These are phyloP conservation scores for Asclepias syriaca DNA, from an alignment of 257 asterid species.

Conservation along the genomic window DNA sequence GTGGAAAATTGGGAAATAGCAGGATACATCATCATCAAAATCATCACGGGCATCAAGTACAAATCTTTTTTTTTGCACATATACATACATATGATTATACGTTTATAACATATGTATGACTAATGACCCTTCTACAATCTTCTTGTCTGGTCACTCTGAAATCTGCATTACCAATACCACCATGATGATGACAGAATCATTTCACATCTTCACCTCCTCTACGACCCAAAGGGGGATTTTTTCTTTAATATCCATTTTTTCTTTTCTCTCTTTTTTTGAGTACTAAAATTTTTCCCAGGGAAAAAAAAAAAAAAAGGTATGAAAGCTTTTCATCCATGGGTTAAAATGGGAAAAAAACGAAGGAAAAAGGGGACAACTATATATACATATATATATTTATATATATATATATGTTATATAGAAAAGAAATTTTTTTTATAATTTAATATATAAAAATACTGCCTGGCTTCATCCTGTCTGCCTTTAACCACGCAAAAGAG, in stretches of 20 bases:
- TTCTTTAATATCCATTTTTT: too few species aligned
- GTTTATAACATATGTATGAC: constrained; percentile 9
- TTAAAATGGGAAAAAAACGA: constrained; percentile 11
- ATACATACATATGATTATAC: constrained; percentile 5
- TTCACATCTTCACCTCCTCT: constrained; percentile 21
- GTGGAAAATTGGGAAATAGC: constrained; percentile 14
- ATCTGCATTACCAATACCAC: constrained; percentile 23
- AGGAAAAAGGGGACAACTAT: constrained; percentile 8
- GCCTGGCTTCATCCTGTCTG: constrained; percentile 94
- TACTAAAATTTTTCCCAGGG: not conserved
- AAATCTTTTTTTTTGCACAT: constrained; percentile 16
- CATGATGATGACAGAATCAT: constrained; percentile 19
- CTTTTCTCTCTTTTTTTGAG: not conserved
- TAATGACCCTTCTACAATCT: constrained; percentile 20
- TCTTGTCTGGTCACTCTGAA: constrained; percentile 17
- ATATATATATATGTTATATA: not conserved
- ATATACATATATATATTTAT: not conserved
- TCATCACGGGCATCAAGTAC: constrained; percentile 12
- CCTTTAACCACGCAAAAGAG: constrained; percentile 53
- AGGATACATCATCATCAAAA: constrained; percentile 19
- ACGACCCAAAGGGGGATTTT: not conserved
- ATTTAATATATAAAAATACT: constrained; percentile 23
- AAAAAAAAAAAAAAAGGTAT: constrained; percentile 11
- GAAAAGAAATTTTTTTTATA: constrained; percentile 16
- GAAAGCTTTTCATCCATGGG: constrained; percentile 25